Base-by-base conservation (phyloP, 805 yeast species). In the Deakozyma indianensis region DNA sequence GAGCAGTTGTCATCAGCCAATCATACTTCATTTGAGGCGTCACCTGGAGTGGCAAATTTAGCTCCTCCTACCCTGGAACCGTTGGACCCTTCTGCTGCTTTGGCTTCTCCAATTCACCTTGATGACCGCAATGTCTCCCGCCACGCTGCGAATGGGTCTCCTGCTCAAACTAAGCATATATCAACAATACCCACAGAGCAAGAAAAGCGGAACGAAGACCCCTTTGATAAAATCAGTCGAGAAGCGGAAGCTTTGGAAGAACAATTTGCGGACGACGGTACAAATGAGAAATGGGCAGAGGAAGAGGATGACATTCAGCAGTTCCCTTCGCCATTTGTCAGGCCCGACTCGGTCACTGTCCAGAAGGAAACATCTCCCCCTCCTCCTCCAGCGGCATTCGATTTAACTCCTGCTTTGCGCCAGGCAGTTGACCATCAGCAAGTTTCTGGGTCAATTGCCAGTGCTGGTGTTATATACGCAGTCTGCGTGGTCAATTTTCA, bases 401-500 rank as follows among this genome's bases (percentile, higher is more conserved):
- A 25, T 14, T 7, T 9, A 14, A 7, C 7, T 9, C 28, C 28
- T 14, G 14, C 28, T 14, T n/a, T n/a, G n/a, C n/a, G n/a, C n/a
- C n/a, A n/a, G n/a, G n/a, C n/a, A n/a, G n/a, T n/a, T n/a, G n/a
- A n/a, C n/a, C n/a, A n/a, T n/a, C n/a, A n/a, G n/a, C n/a, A n/a
- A n/a, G n/a, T n/a, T n/a, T n/a, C n/a, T n/a, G n/a, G n/a, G n/a
- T n/a, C n/a, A n/a, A 14, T 25, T n/a, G 38, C 5, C 18, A 32
- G 41, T 1, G 51, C 44, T 23, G 50, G 51, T 5, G 55, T 78
- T 53, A 73, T 90, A 1, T 79, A 84, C 60, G 96, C 95, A 11
- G 74, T 88, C 2, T 81, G 95, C 52, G 74, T 92, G 14, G 95
- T 88, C 20, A 94, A 94, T 53, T 90, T 90, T 69, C 95, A 90